phyloP scores from a whole-genome alignment of 202 grass and related monocot species.

The Eragrostis tef region DNA sequence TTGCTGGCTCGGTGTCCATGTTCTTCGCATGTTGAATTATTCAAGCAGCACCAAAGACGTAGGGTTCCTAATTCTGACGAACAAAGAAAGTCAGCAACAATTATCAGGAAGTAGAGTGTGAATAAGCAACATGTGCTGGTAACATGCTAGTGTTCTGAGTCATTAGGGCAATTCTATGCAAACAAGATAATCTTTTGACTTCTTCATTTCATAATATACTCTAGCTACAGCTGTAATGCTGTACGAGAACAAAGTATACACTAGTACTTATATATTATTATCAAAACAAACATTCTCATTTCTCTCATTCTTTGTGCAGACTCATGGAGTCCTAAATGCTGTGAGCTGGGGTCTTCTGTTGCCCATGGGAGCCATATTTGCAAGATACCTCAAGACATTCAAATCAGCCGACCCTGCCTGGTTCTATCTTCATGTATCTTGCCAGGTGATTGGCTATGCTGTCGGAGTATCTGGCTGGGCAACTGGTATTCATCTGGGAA shows the following conservation, averaged over 20 bases:
- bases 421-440: slow-evolving; percentile 91
- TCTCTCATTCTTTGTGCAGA: slow-evolving; percentile 41
- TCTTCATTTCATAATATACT: not conserved
- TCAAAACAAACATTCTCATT: slow-evolving; percentile 24
- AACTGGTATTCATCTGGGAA: slow-evolving; percentile 83
- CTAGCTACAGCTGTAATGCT: not conserved
- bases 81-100: not conserved
- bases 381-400: slow-evolving; percentile 91
- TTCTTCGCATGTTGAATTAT: not conserved
- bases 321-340: slow-evolving; percentile 84
- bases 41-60: not conserved
- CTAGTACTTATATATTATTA: not conserved
- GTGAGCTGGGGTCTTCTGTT: slow-evolving; percentile 92
- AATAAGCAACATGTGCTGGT: not conserved
- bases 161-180: not conserved
- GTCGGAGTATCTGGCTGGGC: slow-evolving; percentile 90
- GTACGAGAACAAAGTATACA: no score
- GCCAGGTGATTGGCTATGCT: slow-evolving; percentile 74
- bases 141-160: slow-evolving; percentile 21
- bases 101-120: not conserved
- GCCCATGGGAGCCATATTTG: slow-evolving; percentile 73
- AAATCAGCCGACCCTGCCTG: slow-evolving; percentile 82
- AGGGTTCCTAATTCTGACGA: not conserved
- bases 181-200: not conserved
- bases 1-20: slow-evolving; percentile 9